These are phyloP conservation scores for Lathyrus tuberosus DNA, from an alignment of 306 rosid genomes.

Conservation along the genomic window DNA sequence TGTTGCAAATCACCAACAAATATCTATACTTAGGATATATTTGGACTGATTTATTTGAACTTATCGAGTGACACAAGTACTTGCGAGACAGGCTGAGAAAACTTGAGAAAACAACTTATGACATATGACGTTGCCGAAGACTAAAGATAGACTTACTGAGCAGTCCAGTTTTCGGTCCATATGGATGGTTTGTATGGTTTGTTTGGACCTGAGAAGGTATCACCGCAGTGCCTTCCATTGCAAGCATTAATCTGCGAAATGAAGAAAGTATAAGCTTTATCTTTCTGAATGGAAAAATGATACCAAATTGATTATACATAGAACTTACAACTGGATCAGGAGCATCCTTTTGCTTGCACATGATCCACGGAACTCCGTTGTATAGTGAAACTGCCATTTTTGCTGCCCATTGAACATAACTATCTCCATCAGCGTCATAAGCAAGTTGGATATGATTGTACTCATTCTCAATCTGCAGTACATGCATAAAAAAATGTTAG, in stretches of 20 bases:
- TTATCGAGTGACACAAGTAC: no score
- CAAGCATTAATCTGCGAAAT: slow-evolving; percentile 76
- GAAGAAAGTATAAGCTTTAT: neutral
- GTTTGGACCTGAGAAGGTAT: slow-evolving; percentile 88
- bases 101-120: neutral
- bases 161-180: slow-evolving; percentile 99
- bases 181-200: slow-evolving; percentile 75
- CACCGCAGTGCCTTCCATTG: slow-evolving; percentile 98
- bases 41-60: neutral
- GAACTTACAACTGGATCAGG: slow-evolving; percentile 88
- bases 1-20: slow-evolving; percentile 36
- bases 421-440: slow-evolving; percentile 53
- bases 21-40: neutral
- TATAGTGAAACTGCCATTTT: slow-evolving; percentile 56
- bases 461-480: slow-evolving; percentile 87
- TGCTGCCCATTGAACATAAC: slow-evolving; percentile 91
- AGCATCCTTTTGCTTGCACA: slow-evolving; percentile 98
- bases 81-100: no score
- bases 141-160: slow-evolving; percentile 62
- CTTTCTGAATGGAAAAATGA: neutral
- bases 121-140: neutral
- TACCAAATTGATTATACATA: neutral
- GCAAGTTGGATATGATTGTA: slow-evolving; percentile 83
- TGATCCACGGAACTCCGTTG: slow-evolving; percentile 87
- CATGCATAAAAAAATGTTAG: neutral